Percentiles rank a stretch among this genome's conserved stretches.
phyloP scores from a whole-genome alignment of 139 green algal species.

The Chlorella vulgaris region DNA sequence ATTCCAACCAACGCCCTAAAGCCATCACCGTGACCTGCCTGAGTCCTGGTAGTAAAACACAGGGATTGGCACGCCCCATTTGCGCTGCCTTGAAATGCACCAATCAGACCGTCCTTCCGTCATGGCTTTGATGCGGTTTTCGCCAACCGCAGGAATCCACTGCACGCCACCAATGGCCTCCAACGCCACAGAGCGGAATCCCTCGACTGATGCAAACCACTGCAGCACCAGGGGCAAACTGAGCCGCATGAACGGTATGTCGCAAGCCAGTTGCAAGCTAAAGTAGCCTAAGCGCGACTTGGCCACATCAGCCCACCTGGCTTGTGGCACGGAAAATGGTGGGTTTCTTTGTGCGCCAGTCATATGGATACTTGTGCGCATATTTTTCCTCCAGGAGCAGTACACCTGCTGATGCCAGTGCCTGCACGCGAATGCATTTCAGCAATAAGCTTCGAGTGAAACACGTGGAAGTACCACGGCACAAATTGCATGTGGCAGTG shows the following conservation, averaged over 20 bases:
- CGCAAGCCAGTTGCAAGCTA: too few species aligned
- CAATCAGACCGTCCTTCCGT: constrained; percentile 90
- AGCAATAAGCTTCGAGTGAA: not conserved
- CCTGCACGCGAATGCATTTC: constrained; percentile 24
- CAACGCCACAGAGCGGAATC: constrained; percentile 80
- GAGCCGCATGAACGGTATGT: too few species aligned
- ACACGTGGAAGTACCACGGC: too few species aligned
- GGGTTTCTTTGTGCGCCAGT: constrained; percentile 99
- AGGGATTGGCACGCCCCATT: constrained; percentile 98
- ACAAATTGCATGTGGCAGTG: too few species aligned
- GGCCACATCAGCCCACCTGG: constrained; percentile 95
- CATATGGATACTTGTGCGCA: constrained; percentile 99
- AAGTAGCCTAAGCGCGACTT: too few species aligned
- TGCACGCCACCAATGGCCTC: constrained; percentile 76
- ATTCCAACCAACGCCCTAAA: too few species aligned
- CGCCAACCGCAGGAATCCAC: constrained; percentile 82
- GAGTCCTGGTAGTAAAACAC: constrained; percentile 95
- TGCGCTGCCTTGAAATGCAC: constrained; percentile 98
- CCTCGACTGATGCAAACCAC: constrained; percentile 87
- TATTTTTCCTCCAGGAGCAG: constrained; percentile 94
- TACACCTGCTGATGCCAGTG: constrained; percentile 59
- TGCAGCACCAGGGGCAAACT: constrained; percentile 13
- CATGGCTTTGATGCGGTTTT: constrained; percentile 92
- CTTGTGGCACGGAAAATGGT: constrained; percentile 98
- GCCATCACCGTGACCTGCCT: constrained; percentile 39